Evolutionary conservation across 805 yeast genomes (phyloP).

Genomic region (Kazachstania psychrophila): DNA sequence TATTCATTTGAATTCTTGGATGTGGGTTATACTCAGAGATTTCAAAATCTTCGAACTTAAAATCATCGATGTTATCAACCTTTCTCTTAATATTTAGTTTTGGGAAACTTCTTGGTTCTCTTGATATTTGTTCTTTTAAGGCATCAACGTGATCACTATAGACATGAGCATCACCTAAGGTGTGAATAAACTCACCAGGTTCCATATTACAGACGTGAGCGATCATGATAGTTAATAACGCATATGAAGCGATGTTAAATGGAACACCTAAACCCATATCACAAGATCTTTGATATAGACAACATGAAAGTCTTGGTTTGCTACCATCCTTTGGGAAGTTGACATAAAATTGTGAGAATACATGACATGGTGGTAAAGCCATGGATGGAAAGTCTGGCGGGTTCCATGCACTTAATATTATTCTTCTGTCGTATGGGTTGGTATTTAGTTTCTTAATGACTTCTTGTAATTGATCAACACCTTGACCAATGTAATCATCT

Average conservation of each 20-base stretch:
- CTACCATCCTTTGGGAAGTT: conserved; percentile 50
- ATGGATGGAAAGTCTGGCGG: conserved; percentile 88
- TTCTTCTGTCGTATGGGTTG: conserved; percentile 90
- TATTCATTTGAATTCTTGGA: conserved; percentile 81
- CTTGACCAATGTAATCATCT: conserved; percentile 77
- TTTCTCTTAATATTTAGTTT: conserved; percentile 59
- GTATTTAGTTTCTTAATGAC: conserved; percentile 71
- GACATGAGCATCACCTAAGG: conserved; percentile 95
- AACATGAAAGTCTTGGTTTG: conserved; percentile 71
- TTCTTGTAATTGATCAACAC: conserved; percentile 80
- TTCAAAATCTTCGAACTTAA: conserved; percentile 80
- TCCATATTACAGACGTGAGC: conserved; percentile 94
- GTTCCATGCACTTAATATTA: conserved; percentile 95
- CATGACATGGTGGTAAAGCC: conserved; percentile 99
- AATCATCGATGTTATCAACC: conserved; percentile 72
- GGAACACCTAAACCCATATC: conserved; percentile 99
- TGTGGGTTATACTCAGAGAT: conserved; percentile 74
- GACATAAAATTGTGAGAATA: conserved; percentile 90
- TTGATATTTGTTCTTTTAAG: conserved; percentile 62
- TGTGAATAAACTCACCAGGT: conserved; percentile 90
- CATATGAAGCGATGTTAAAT: conserved; percentile 94
- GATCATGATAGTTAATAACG: conserved; percentile 84
- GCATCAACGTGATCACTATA: conserved; percentile 92
- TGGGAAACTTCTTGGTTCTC: conserved; percentile 78
- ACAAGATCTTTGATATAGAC: conserved; percentile 93